A percentile compares a stretch with the other conserved stretches of the same genome.
Evolutionary conservation across 2,329 filamentous ascomycete species (phyloP).

Genomic region (Emmonsia crescens): DNA sequence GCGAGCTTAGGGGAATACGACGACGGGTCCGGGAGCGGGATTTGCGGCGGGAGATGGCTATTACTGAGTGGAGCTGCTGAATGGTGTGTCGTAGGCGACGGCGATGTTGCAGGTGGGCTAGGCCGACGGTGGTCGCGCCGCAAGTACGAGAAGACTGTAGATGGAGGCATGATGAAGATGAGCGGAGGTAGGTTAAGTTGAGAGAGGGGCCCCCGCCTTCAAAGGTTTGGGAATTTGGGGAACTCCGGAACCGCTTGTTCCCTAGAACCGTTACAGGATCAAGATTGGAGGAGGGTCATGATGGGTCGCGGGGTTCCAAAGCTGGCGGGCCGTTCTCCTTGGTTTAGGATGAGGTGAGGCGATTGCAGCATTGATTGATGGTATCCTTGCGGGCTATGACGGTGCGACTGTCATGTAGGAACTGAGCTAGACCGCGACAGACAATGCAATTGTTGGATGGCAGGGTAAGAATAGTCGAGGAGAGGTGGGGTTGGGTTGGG

Average conservation of each 20-base stretch:
- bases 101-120: slow-evolving; percentile 8
- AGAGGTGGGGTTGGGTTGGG: not conserved
- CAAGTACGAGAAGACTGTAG: slow-evolving; percentile 15
- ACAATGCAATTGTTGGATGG: not conserved
- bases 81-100: slow-evolving; percentile 11
- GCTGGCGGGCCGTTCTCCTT: not conserved
- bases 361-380: not conserved
- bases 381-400: not conserved
- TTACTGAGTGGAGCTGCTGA: slow-evolving; percentile 20
- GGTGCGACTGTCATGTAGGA: not conserved
- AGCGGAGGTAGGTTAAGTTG: not conserved
- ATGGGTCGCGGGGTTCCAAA: not conserved
- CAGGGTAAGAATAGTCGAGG: not conserved
- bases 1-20: slow-evolving; percentile 20
- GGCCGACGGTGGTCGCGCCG: slow-evolving; percentile 14
- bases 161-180: slow-evolving; percentile 9
- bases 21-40: slow-evolving; percentile 8
- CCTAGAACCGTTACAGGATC: not conserved
- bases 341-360: not conserved
- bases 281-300: slow-evolving; percentile 3
- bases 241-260: not conserved
- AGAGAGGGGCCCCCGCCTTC: not conserved
- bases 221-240: not conserved
- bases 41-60: not conserved
- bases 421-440: not conserved